Base-by-base conservation (phyloP, 1,284 basidiomycete genomes). In the Austroboletus niveus region DNA sequence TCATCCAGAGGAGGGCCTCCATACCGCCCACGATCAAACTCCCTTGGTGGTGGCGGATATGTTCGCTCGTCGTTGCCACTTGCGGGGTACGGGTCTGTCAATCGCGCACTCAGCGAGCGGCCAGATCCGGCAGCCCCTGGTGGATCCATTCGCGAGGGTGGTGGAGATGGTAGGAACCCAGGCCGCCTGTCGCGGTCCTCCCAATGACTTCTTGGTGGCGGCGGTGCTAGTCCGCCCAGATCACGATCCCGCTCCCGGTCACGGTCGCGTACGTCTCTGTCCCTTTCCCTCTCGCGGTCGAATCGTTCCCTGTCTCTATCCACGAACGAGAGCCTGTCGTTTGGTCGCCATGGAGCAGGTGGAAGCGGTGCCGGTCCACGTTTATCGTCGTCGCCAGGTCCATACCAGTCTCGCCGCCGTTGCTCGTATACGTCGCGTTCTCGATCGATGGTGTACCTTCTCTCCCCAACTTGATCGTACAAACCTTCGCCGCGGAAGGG, bases 161-260 rank as follows among this genome's bases (percentile, higher is more conserved):
- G 54, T n/a, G 55, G 51, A 12, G 57, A 55, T 27, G 43, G 49
- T 15, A 60, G 59, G 32, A 64, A 66, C 29, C 56, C 55, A 20
- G 57, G 57, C 8, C 69, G 72, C 35, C 70, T 63, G 17, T 75
- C 72, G 27, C 74, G 66, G 17, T 69, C 64, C 42, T 73, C 73
- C 72, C 71, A 75, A 8, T 57, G 54, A 34, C 48, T 58, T 49
- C 63, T 58, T 30, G 60, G 59, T 3, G 49, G 60, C 2, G 51
- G 57, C 2, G 46, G 59, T 1, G 22, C 27, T 5, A 60, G 9
- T 15, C 38, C 46, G 9, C 50, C 47, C 10, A 51, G 49, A 29
- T 56, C 56, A 8, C 53, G 58, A 12, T 54, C 58, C 34, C 49
- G 56, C 17, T 70, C 70, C 22, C 71, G 67, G 24, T 61, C 58